Evolutionary conservation across 441 rosid species (phyloP), one percentile per base, ranked within the genome.

Genomic region (Populus hybrid): DNA sequence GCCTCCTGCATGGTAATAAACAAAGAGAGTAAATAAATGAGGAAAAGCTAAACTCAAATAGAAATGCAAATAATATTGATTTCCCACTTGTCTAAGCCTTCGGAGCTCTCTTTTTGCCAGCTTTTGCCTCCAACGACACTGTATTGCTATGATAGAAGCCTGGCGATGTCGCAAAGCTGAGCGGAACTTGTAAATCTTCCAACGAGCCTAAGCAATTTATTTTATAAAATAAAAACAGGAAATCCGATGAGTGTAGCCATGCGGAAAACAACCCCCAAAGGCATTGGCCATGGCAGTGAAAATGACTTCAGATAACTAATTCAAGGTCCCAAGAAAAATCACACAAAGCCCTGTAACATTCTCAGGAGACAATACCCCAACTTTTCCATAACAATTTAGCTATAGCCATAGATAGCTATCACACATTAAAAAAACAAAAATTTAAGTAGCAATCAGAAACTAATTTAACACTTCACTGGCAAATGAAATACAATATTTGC

Each of bases 71-170:
- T n/a, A 26, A 32, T 18, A 67, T 4, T 75, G 65, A 71, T 20
- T 23, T 67, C 85, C 74, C 83, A 94, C 99, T 79, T 90, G 82
- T 85, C 88, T 93, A 84, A 90, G 97, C 89, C 87, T 90, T 76
- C 90, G 88, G 38, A 94, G 81, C 80, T 90, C 96, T 86, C 97
- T 84, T 87, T 87, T 93, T 36, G 99, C 98, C 82, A 91, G 85
- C 82, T 92, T 96, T 87, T 87, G 90, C 85, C 94, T 94, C 98
- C 98, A 96, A 57, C 81, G 88, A 82, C 99, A 92, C 82, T 96
- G 98, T 81, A 96, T 82, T 61, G 96, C 93, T 80, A 90, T 88
- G 74, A 96, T 88, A 79, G 87, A 91, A 82, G 87, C 83, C 79
- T 86, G 93, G 83, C 73, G 86, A 80, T 79, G 86, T 69, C 81